These are phyloP conservation scores for Oenanthe javanica DNA, from an alignment of 140 eudicot species.

Conservation along the genomic window DNA sequence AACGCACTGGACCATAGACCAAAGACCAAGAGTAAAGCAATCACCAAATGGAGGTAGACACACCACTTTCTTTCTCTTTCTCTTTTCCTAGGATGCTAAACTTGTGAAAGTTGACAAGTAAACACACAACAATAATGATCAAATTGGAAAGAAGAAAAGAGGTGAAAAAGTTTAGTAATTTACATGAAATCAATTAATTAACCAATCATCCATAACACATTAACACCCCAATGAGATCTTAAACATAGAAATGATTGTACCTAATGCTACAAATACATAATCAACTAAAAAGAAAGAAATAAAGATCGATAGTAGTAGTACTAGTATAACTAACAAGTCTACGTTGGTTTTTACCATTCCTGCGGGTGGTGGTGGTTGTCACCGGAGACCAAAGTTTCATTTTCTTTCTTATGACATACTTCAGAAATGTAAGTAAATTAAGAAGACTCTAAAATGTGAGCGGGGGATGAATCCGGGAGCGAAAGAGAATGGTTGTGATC, in stretches of 20 bases:
- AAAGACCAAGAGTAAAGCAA: neutral
- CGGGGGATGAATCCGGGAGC: conserved; percentile 42
- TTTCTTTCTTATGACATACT: neutral
- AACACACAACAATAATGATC: neutral
- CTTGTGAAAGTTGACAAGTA: conserved; percentile 5
- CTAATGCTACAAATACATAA: conserved; percentile 7
- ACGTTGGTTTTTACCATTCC: neutral
- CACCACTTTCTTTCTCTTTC: neutral
- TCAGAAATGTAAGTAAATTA: conserved; percentile 15
- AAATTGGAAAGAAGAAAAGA: neutral
- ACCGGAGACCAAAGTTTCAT: too few relatives aligned
- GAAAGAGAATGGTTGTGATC: conserved; percentile 76
- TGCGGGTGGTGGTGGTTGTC: neutral
- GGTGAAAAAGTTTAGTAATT: neutral
- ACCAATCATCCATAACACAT: neutral
- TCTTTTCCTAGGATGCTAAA: neutral
- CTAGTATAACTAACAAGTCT: neutral
- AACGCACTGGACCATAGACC: neutral
- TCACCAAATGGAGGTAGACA: neutral
- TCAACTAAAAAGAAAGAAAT: conserved; percentile 1
- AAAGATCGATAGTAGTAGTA: neutral
- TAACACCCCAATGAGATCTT: neutral
- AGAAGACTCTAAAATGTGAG: conserved; percentile 70
- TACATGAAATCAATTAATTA: conserved; percentile 5
- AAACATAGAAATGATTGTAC: neutral